Conservation (phyloP, 768 basidiomycete genomes). For the Agrocybe praecox region DNA sequence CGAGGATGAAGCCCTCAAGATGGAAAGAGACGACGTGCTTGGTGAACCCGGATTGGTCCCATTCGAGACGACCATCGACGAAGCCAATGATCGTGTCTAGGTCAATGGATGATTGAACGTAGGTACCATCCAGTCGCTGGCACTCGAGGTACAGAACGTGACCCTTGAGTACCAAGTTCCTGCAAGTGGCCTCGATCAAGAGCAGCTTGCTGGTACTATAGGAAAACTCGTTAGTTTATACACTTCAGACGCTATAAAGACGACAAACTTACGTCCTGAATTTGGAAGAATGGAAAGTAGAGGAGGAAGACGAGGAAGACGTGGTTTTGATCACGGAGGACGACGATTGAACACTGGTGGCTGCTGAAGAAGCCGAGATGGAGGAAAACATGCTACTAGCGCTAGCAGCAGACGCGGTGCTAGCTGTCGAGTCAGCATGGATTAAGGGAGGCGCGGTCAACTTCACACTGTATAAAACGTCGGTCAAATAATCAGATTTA, state of each 20-base stretch:
- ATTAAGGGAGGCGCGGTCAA: slow-evolving; percentile 2
- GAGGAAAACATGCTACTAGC: slow-evolving; percentile 10
- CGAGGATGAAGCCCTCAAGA: slow-evolving; percentile 14
- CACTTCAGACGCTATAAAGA: neutral
- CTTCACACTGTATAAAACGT: neutral
- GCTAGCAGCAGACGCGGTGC: slow-evolving; percentile 5
- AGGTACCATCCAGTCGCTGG: slow-evolving; percentile 14
- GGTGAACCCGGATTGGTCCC: slow-evolving; percentile 13
- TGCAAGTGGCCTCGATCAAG: slow-evolving; percentile 12
- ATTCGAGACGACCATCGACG: slow-evolving; percentile 12
- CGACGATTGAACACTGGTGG: slow-evolving; percentile 7
- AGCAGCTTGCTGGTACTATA: slow-evolving; percentile 12
- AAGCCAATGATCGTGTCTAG: slow-evolving; percentile 13
- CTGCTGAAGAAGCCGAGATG: slow-evolving; percentile 8
- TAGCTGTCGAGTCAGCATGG: slow-evolving; percentile 2
- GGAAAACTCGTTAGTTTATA: neutral
- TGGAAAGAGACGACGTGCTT: slow-evolving; percentile 3
- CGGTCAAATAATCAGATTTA: too few species aligned
- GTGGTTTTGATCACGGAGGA: slow-evolving; percentile 1
- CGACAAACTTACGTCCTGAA: slow-evolving; percentile 13
- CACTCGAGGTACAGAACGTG: slow-evolving; percentile 12
- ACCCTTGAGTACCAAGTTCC: slow-evolving; percentile 14
- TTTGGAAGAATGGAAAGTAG: slow-evolving; percentile 14
- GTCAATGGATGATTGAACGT: slow-evolving; percentile 10
- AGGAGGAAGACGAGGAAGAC: slow-evolving; percentile 5